Base-by-base conservation (phyloP, 495 filamentous ascomycete genomes). In the Durotheca rogersii region DNA sequence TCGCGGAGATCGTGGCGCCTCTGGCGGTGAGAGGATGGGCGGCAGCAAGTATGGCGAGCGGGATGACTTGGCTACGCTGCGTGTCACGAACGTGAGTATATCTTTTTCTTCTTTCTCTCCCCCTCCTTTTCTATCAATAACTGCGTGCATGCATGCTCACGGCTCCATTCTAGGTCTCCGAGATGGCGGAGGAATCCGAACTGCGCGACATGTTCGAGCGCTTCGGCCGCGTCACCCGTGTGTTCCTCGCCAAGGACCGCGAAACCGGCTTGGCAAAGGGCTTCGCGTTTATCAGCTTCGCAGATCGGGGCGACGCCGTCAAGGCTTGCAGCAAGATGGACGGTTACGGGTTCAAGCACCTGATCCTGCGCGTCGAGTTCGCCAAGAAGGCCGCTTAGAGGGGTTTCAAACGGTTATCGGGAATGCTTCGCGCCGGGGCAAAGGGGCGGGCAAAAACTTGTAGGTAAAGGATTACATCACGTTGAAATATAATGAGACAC, bases 241-340 rank as follows among this genome's bases (percentile, higher is more conserved):
- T 98, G 36, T 98, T 97, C 79, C 70, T 98, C 53, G 93, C 93
- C 53, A 95, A 95, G 76, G 94, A 98, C 72, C 77, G 93, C 66
- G 94, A 97, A 38, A 97, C 94, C 25, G 86, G 88, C 46, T 66
- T 89, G 58, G 93, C 94, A 42, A 98, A 98, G 81, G 93, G 93
- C 34, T 98, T 97, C 64, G 93, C 93, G 12, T 98, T 98, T 68
- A 95, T 98, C 74, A 94, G 88, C 68, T 98, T 90, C 70, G 84
- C 83, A 39, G 93, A 97, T 56, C 80, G 92, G 56, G 69, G 73
- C 49, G 94, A 98, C 72, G 93, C 93, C 45, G 83, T 86, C 47
- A 87, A 83, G 71, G 93, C 93, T 6, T 96, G 91, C 72, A 85
- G 87, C 73, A 97, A 95, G 78, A 88, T 98, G 86, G 93, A 98